Evolutionary conservation across 1,139 yeast species (phyloP), one percentile per base, ranked within the genome.

Genomic region (Geotrichum fermentans): DNA sequence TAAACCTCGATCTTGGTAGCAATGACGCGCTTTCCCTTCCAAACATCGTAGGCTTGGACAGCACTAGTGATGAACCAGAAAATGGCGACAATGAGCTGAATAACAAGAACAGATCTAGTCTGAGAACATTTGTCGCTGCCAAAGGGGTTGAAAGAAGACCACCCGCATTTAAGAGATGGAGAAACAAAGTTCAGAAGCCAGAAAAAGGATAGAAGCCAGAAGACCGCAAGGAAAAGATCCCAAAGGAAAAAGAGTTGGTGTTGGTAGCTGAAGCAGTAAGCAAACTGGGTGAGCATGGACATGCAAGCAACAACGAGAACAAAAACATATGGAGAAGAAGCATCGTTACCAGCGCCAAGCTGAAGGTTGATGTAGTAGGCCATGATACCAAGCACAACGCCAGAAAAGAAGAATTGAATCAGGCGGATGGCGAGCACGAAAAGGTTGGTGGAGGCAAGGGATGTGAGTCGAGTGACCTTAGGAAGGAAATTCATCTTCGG

Each of bases 71-170:
- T 37, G 50, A 55, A 55, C 67, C 67, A 63, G 40, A 63, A 48
- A 16, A 57, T 53, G 10, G 58, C 55, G 10, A 59, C 52, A 13
- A 63, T 56, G 43, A 64, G 58, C 46, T 60, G 61, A 40, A 62
- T 53, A 32, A 62, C 53, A 33, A 63, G 52, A 13, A 62, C 64
- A 18, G 65, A 60, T 40, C 67, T 52, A 18, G 61, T 56, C 49
- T 63, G 67, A 13, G 64, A 63, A 44, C 67, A 63, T 40, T 55
- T 55, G 46, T 56, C 53, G 29, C 58, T 51, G 21, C 65, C 65
- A 54, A 63, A 63, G 20, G 67, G 67, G 43, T 63, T 62, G 55
- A 63, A 63, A 4, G 66, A 53, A 6, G 54, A 36, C 66, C 67
- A 63, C 17, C 54, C 53, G 47, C 67, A 63, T 8, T 60, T 32